Evolutionary conservation across 2,329 filamentous ascomycete genomes (phyloP).

Genomic region (Pseudonectria buxi): DNA sequence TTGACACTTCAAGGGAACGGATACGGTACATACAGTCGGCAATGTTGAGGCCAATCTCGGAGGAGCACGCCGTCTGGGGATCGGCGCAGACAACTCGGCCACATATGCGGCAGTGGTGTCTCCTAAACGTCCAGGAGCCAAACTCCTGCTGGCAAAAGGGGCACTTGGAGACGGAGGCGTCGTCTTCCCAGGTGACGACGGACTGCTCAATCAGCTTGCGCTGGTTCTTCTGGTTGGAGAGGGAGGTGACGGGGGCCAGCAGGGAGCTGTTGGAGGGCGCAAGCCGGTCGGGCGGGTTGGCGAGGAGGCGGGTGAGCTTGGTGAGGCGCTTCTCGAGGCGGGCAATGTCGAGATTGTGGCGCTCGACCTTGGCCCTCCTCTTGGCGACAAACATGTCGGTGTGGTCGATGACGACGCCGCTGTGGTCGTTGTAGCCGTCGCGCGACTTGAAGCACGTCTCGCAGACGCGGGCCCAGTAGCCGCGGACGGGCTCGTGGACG

Average conservation of each 20-base stretch:
- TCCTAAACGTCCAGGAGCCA: slow-evolving; percentile 81
- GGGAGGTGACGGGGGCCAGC: slow-evolving; percentile 52
- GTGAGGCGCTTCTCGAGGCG: slow-evolving; percentile 87
- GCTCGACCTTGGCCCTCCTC: slow-evolving; percentile 73
- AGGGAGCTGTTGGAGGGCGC: slow-evolving; percentile 43
- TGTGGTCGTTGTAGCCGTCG: slow-evolving; percentile 89
- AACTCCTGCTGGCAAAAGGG: slow-evolving; percentile 97
- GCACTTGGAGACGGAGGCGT: slow-evolving; percentile 70
- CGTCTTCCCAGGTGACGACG: slow-evolving; percentile 92
- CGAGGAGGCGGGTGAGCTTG: slow-evolving; percentile 77
- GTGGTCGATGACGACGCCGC: slow-evolving; percentile 64
- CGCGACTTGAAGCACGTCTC: slow-evolving; percentile 99
- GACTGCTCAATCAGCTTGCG: slow-evolving; percentile 83
- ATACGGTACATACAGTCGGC: slow-evolving; percentile 38
- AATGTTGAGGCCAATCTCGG: slow-evolving; percentile 74
- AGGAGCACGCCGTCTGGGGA: slow-evolving; percentile 74
- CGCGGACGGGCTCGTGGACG: slow-evolving; percentile 80
- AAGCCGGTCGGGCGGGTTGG: slow-evolving; percentile 64
- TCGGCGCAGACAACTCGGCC: slow-evolving; percentile 92
- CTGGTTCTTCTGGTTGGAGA: slow-evolving; percentile 64
- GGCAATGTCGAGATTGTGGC: slow-evolving; percentile 79
- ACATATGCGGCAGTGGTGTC: slow-evolving; percentile 92
- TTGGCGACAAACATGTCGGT: slow-evolving; percentile 62
- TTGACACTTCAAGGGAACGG: slow-evolving; percentile 6
- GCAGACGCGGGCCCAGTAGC: slow-evolving; percentile 90